A percentile compares a stretch with the other conserved stretches of the same genome.
These are phyloP conservation scores for Thelephora terrestris DNA, from an alignment of 1,284 basidiomycete genomes.

Conservation along the genomic window DNA sequence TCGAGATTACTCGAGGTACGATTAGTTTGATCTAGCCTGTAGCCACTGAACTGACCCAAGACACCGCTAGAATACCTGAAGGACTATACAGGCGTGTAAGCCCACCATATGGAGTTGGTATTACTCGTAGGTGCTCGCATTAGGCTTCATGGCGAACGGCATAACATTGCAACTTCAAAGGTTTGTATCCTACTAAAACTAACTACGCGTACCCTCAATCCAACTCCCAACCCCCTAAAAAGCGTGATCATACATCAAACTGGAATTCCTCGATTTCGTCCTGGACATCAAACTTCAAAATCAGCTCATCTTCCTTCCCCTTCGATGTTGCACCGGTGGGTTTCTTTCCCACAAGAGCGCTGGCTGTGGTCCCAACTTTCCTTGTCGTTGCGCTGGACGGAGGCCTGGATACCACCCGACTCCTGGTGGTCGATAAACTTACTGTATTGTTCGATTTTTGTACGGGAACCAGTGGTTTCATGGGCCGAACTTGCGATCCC, in stretches of 20 bases:
- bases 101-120: not conserved
- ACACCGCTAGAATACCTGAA: constrained; percentile 17
- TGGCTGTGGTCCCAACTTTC: not conserved
- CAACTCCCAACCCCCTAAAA: no score
- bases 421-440: no score
- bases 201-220: no score
- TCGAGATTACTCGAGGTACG: constrained; percentile 73
- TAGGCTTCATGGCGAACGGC: not conserved
- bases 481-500: no score
- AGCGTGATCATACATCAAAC: not conserved
- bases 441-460: no score
- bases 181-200: no score
- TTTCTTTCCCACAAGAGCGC: not conserved
- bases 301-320: not conserved
- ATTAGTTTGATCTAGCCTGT: not conserved
- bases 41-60: constrained; percentile 1
- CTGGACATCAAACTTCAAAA: not conserved
- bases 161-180: not conserved
- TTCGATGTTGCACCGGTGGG: not conserved
- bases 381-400: no score
- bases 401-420: no score
- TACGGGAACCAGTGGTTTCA: no score
- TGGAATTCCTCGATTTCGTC: not conserved
- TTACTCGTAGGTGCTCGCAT: not conserved
- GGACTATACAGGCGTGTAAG: constrained; percentile 17